Conservation (phyloP, 1,284 basidiomycete genomes). For the Trichosporon sp. region DNA sequence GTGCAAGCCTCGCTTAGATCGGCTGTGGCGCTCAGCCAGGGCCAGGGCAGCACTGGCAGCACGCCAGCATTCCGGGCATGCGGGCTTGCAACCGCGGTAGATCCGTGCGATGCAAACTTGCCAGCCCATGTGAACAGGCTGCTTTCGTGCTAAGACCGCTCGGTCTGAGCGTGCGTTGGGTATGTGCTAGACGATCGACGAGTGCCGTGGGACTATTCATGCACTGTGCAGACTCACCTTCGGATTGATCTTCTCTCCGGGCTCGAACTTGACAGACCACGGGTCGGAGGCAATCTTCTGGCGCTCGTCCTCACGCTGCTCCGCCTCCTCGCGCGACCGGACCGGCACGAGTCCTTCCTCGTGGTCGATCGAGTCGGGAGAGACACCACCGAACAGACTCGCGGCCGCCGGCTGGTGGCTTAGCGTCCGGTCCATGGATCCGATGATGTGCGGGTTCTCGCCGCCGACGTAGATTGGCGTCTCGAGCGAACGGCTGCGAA, state of each 20-base stretch:
- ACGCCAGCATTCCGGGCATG: too few species aligned
- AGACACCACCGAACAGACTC: constrained; percentile 46
- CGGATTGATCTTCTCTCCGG: constrained; percentile 52
- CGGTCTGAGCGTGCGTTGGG: background rate
- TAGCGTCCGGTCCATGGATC: background rate
- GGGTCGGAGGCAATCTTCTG: constrained; percentile 48
- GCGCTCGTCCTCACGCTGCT: constrained; percentile 39
- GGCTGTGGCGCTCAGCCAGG: background rate
- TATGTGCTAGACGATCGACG: background rate
- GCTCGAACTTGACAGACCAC: constrained; percentile 52
- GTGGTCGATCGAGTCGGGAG: constrained; percentile 45
- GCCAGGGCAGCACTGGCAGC: too few species aligned
- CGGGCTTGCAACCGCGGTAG: background rate
- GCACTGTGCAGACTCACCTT: constrained; percentile 42
- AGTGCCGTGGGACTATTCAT: background rate
- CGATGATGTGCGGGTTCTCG: background rate
- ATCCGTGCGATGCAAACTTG: background rate
- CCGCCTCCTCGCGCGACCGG: constrained; percentile 49
- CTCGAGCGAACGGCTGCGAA: background rate
- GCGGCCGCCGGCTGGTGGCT: constrained; percentile 41
- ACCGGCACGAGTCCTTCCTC: constrained; percentile 49
- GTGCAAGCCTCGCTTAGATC: background rate
- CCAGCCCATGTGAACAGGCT: background rate
- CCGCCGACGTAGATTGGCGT: constrained; percentile 18
- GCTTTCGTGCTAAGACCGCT: background rate